Evolutionary conservation across 192 early-diverging fungal species (phyloP).

Genomic region (Linnemannia zychae): DNA sequence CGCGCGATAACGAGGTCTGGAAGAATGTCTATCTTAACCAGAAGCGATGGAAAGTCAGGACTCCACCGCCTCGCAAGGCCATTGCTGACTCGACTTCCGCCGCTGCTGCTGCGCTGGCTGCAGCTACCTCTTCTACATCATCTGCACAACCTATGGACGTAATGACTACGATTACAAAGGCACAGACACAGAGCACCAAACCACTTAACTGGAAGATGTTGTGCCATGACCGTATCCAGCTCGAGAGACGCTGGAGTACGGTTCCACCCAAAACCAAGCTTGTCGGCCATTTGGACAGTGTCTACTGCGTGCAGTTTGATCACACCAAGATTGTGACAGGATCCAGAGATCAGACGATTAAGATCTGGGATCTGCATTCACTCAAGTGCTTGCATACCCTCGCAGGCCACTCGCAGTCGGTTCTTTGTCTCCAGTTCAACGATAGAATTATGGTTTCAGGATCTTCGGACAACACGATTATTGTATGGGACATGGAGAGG

Average conservation of each 20-base stretch:
- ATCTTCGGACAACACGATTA: conserved; percentile 88
- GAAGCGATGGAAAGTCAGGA: conserved; percentile 64
- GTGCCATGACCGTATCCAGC: conserved; percentile 72
- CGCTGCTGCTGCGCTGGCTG: conserved; percentile 10
- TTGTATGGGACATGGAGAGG: conserved; percentile 83
- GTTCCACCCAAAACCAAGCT: conserved; percentile 67
- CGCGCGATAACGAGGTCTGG: conserved; percentile 84
- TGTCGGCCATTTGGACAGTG: conserved; percentile 84
- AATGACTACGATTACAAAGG: neutral
- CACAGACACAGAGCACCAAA: conserved; percentile 5
- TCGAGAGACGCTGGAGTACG: conserved; percentile 73
- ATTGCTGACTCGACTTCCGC: conserved; percentile 23
- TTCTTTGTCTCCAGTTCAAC: conserved; percentile 89
- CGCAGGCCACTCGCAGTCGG: conserved; percentile 74
- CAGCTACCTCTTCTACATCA: conserved; percentile 17
- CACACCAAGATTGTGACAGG: conserved; percentile 81
- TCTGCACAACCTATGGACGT: neutral
- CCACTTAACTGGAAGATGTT: conserved; percentile 77
- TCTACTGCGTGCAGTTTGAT: conserved; percentile 94
- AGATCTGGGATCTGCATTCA: conserved; percentile 85
- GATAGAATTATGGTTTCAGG: conserved; percentile 81
- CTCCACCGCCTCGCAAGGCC: conserved; percentile 21
- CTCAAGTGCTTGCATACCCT: conserved; percentile 70
- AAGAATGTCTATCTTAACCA: conserved; percentile 69
- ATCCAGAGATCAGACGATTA: conserved; percentile 81